Base-by-base conservation (phyloP, 1,139 yeast species). In the Blastobotrys ciferrii region DNA sequence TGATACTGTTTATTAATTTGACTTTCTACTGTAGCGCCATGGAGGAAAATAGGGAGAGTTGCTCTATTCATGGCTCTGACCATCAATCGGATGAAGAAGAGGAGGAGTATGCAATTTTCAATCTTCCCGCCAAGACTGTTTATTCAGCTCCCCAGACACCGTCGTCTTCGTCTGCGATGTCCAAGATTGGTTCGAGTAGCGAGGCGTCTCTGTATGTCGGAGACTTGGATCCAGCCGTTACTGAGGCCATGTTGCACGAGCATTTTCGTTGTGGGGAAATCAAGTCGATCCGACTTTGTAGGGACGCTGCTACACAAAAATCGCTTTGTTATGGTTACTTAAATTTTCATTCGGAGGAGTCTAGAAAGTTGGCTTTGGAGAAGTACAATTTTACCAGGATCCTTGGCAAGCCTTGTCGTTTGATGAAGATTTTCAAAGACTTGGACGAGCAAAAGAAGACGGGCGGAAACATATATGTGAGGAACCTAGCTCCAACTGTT, bases 401-500 rank as follows among this genome's bases (percentile, higher is more conserved):
- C 2, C 55, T 62, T 19, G 69, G 67, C 4, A 66, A 68, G 30
- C 81, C 77, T 48, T 69, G 79, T 36, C 66, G 81, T 55, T 75
- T 78, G 14, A 76, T 77, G 80, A 77, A 76, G 2, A 75, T 80
- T 0, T 53, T 76, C 48, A 71, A 78, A 55, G 70, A 72, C 4
- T 32, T 30, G 28, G 45, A 39, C 25, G 35, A 33, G 19, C 40
- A 46, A 19, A 33, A 45, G 28, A 38, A 25, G 31, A 23, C 25
- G 18, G 32, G 33, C 7, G 92, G 55, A 36, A 58, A 58, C 35
- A 44, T 58, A 13, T 58, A 49, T 31, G 49, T 58, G n/a, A 38
- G 54, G 61, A 77, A 20, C 44, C 81, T 87, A 74, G 91, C 85
- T 71, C 87, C 88, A 47, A 91, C 83, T 63, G 84, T 87, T 64